These are phyloP conservation scores for Chlorella sp. DNA, from an alignment of 139 green algal species.

Conservation along the genomic window DNA sequence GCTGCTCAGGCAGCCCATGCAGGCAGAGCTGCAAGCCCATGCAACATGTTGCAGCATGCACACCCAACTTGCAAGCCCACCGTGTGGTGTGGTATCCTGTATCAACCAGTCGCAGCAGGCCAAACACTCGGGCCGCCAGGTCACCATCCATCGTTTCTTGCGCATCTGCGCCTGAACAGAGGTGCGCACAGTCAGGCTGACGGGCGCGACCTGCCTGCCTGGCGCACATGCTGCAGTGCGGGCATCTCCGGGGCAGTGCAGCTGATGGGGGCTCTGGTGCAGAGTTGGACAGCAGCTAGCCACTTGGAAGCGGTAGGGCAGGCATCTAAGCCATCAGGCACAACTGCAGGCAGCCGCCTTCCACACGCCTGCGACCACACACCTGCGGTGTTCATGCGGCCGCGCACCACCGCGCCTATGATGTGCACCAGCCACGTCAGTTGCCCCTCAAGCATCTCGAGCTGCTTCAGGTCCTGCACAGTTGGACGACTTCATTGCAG, in stretches of 20 bases:
- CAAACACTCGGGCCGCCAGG: constrained; percentile 87
- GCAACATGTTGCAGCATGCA: not conserved
- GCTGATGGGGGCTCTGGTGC: too few relatives aligned
- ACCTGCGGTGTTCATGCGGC: constrained; percentile 80
- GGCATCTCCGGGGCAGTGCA: too few relatives aligned
- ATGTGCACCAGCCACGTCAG: constrained; percentile 99
- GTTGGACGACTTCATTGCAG: too few relatives aligned
- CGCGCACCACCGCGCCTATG: constrained; percentile 87
- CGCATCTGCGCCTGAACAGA: constrained; percentile 35
- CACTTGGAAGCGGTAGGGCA: too few relatives aligned
- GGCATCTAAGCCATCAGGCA: not conserved
- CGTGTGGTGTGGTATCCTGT: constrained; percentile 61
- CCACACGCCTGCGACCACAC: too few relatives aligned
- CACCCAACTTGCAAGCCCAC: not conserved
- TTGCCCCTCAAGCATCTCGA: constrained; percentile 93
- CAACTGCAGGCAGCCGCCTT: not conserved
- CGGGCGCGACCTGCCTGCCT: too few relatives aligned
- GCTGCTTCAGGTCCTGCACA: constrained; percentile 42
- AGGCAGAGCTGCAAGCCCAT: too few relatives aligned
- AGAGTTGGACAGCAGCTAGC: too few relatives aligned
- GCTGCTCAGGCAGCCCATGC: too few relatives aligned
- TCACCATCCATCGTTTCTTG: constrained; percentile 95
- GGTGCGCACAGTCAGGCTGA: not conserved
- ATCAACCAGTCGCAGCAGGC: constrained; percentile 80
- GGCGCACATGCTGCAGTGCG: too few relatives aligned